Conservation (phyloP, 208 protist genomes). For the Balamuthia mandrillaris region DNA sequence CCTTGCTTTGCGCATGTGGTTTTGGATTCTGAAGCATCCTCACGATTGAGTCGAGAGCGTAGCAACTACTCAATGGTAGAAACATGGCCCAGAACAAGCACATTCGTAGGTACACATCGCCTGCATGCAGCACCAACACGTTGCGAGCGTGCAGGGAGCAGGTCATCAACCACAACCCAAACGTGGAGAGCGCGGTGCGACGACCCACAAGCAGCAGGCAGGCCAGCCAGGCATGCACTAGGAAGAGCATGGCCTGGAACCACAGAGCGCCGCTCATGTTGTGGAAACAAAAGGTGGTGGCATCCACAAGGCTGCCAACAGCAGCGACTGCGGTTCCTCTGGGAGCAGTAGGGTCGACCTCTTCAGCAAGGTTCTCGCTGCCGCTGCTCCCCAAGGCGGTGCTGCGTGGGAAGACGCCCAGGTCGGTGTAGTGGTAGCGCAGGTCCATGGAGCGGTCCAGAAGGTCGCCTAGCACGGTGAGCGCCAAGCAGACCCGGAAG, state of each 20-base stretch:
- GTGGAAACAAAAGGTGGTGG: too few relatives aligned
- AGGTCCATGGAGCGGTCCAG: background rate
- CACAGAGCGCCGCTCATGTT: background rate
- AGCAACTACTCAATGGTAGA: background rate
- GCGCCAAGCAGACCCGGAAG: background rate
- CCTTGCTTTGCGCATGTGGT: background rate
- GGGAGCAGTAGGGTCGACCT: too few relatives aligned
- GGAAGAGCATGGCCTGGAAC: background rate
- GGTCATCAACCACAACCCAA: conserved; percentile 5
- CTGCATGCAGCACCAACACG: conserved; percentile 2
- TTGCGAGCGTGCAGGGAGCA: conserved; percentile 9
- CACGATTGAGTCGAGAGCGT: background rate
- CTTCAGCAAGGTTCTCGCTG: too few relatives aligned
- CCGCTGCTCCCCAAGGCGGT: too few relatives aligned
- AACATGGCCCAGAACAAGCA: conserved; percentile 17
- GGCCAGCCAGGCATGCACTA: background rate
- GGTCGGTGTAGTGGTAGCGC: conserved; percentile 26
- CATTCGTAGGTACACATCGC: background rate
- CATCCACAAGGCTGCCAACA: too few relatives aligned
- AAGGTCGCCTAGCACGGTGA: conserved; percentile 7
- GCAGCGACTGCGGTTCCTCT: too few relatives aligned
- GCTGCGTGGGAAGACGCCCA: too few relatives aligned
- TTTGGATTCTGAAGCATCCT: background rate
- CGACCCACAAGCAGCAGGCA: background rate
- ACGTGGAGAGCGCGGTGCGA: background rate